Evolutionary conservation across 2,329 filamentous ascomycete species (phyloP).

Genomic region (Fusarium chlamydosporum): DNA sequence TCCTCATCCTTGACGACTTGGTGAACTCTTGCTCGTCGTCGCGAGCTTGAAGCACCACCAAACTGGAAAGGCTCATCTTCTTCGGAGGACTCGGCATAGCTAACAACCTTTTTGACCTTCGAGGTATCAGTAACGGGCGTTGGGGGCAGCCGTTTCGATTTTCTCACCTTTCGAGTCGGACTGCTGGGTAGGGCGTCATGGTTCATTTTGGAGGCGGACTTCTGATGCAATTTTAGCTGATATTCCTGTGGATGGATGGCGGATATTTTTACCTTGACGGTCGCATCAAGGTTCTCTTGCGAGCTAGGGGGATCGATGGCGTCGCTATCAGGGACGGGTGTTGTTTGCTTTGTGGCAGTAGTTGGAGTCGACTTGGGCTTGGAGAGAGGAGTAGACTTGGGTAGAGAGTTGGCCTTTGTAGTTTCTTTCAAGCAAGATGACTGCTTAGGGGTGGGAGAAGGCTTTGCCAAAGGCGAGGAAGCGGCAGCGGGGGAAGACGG

Average conservation of each 20-base stretch:
- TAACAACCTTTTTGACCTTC: conserved; percentile 72
- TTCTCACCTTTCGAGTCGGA: conserved; percentile 81
- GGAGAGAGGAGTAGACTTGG: conserved; percentile 61
- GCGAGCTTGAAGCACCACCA: conserved; percentile 57
- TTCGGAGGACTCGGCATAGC: conserved; percentile 88
- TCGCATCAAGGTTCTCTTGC: conserved; percentile 71
- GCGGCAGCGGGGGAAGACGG: conserved; percentile 54
- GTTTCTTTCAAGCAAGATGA: conserved; percentile 59
- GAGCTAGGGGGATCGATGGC: conserved; percentile 75
- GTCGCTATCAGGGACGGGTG: conserved; percentile 87
- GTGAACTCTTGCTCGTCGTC: conserved; percentile 64
- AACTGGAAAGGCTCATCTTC: conserved; percentile 79
- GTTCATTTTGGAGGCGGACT: conserved; percentile 54
- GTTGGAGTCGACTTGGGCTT: conserved; percentile 52
- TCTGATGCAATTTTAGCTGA: conserved; percentile 57
- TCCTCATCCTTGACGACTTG: conserved; percentile 75
- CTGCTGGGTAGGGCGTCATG: conserved; percentile 66
- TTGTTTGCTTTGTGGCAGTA: conserved; percentile 60
- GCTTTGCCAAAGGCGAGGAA: conserved; percentile 53
- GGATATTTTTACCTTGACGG: conserved; percentile 39
- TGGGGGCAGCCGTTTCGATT: too few species aligned
- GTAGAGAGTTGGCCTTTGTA: conserved; percentile 59
- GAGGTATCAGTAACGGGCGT: conserved; percentile 4
- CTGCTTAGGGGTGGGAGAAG: conserved; percentile 52
- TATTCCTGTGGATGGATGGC: conserved; percentile 17